Conservation (phyloP, 106 monocot genomes). For the Agapanthus africanus region DNA sequence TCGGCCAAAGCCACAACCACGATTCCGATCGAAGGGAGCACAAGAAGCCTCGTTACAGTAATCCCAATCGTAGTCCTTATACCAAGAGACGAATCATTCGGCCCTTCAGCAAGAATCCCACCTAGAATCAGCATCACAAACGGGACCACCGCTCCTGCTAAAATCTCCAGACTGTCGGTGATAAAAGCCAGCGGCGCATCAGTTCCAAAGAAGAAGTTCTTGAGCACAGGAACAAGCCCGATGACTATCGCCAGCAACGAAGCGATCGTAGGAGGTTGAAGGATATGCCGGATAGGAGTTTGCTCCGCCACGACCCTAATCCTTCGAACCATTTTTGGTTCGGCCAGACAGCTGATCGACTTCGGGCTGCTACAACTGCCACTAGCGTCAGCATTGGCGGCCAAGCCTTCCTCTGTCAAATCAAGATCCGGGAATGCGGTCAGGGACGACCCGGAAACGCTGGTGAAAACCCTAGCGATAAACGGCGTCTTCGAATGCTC, state of each 20-base stretch:
- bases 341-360: slow-evolving; percentile 77
- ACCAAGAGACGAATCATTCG: slow-evolving; percentile 69
- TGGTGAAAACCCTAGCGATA: slow-evolving; percentile 58
- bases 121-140: slow-evolving; percentile 93
- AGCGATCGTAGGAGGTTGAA: slow-evolving; percentile 93
- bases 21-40: slow-evolving; percentile 73
- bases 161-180: slow-evolving; percentile 87
- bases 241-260: slow-evolving; percentile 74
- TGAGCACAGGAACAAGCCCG: slow-evolving; percentile 67
- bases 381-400: not conserved
- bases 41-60: slow-evolving; percentile 63
- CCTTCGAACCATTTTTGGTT: slow-evolving; percentile 75
- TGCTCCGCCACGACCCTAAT: slow-evolving; percentile 84
- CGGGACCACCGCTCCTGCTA: slow-evolving; percentile 83
- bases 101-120: slow-evolving; percentile 88
- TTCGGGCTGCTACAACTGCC: slow-evolving; percentile 44
- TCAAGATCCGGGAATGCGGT: slow-evolving; percentile 53
- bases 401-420: slow-evolving; percentile 24
- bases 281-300: slow-evolving; percentile 79
- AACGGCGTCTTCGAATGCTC: slow-evolving; percentile 62
- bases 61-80: slow-evolving; percentile 74
- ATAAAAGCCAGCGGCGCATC: slow-evolving; percentile 78
- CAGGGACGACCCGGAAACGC: slow-evolving; percentile 53
- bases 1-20: slow-evolving; percentile 66
- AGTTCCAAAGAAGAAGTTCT: slow-evolving; percentile 56